phyloP scores from a whole-genome alignment of 2,329 filamentous ascomycete genomes.

The Aspergillus awamori region DNA sequence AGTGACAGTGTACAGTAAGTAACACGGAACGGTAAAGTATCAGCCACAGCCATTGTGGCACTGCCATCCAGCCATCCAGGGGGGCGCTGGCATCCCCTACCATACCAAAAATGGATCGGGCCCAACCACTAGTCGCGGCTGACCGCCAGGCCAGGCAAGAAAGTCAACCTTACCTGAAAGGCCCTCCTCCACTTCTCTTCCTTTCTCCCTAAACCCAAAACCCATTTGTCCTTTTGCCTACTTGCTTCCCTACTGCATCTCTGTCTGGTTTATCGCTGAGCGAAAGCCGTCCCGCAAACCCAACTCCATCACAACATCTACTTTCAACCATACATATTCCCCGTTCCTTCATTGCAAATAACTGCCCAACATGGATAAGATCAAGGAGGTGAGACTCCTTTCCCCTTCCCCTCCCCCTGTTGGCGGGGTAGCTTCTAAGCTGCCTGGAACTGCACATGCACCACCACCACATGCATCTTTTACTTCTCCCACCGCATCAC shows the following conservation, averaged over 20 bases:
- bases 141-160: conserved; percentile 23
- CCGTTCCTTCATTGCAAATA: conserved; percentile 18
- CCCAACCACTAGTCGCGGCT: conserved; percentile 19
- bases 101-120: conserved; percentile 12
- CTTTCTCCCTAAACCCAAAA: conserved; percentile 18
- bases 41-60: too few species aligned
- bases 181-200: conserved; percentile 23
- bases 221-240: conserved; percentile 21
- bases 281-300: conserved; percentile 34
- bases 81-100: conserved; percentile 1
- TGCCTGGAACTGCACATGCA: conserved; percentile 29
- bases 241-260: conserved; percentile 16
- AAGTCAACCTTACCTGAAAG: conserved; percentile 19
- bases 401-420: conserved; percentile 27
- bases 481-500: conserved; percentile 7
- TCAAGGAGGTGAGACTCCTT: conserved; percentile 74
- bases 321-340: conserved; percentile 30
- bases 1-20: too few species aligned
- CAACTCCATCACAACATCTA: conserved; percentile 24
- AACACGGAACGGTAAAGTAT: too few species aligned
- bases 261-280: conserved; percentile 39
- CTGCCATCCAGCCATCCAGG: background rate
- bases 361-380: conserved; percentile 72
- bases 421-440: conserved; percentile 45
- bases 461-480: conserved; percentile 17